Base-by-base conservation (phyloP, 2,329 filamentous ascomycete genomes). In the Cladorrhinum sp. region DNA sequence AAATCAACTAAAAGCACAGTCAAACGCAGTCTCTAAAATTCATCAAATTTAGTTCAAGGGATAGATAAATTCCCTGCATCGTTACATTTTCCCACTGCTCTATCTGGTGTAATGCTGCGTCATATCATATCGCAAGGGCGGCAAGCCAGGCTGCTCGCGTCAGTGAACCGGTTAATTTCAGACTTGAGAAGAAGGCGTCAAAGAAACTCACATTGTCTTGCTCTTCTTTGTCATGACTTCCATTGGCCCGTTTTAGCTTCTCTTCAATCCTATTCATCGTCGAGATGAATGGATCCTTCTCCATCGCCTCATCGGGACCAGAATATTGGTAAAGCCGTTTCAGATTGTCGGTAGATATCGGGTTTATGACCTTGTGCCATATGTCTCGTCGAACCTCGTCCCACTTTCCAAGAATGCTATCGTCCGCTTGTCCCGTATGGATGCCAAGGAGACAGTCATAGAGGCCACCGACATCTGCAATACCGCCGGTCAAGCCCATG, bases 401-500 rank as follows among this genome's bases (percentile, higher is more conserved):
- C 62, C 80, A 80, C 49, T 71, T 74, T 65, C 79, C 75, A 7
- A 80, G 70, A 46, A 80, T 80, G 3, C 58, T 65, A 4, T 76
- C 73, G 61, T 76, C 73, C 1, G 74, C 73, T 4, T 71, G 61
- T 1, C 72, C 74, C 4, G 73, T 69, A 60, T 77, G 70, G 18
- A 79, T 76, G 1, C 76, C 77, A 8, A 72, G 54, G 0, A 84
- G 72, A 58, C 77, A 77, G 63, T 82, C 80, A 59, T 75, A 79
- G 8, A 82, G 73, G 6, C 77, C 77, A 12, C 77, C 79, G 4
- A 80, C 74, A 58, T 82, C 80, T 7, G 75, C 77, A 55, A 82
- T 77, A 1, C 80, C 78, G 7, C 79, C 79, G 1, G 79, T 82
- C 20, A 82, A 71, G 8, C 79, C 80, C 24, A 82, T 72, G 2